Evolutionary conservation across 805 yeast genomes (phyloP).

Genomic region (Candida chilensis): DNA sequence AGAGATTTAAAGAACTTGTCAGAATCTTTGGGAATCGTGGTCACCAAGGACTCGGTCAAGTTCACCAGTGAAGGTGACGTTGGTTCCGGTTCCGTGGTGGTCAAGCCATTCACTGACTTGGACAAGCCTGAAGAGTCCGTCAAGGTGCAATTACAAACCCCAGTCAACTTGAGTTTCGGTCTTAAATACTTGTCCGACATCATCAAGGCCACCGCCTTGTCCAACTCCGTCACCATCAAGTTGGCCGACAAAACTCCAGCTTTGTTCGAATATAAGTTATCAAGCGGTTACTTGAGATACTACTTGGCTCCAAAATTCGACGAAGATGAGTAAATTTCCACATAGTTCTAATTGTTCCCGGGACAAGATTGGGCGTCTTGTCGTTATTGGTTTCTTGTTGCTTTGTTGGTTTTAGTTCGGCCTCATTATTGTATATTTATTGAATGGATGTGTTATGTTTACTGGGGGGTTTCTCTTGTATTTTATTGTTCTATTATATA

Average conservation of each 20-base stretch:
- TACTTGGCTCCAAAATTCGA: constrained; percentile 97
- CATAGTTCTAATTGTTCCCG: background rate
- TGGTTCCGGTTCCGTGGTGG: constrained; percentile 78
- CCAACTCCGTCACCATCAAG: constrained; percentile 71
- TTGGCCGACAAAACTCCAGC: constrained; percentile 92
- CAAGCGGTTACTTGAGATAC: constrained; percentile 89
- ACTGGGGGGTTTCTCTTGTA: too few relatives aligned
- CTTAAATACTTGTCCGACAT: constrained; percentile 86
- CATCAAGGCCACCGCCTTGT: constrained; percentile 79
- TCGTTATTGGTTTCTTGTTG: too few relatives aligned
- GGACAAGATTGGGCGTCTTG: too few relatives aligned
- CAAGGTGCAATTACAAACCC: constrained; percentile 70
- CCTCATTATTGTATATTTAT: background rate
- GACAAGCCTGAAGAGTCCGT: constrained; percentile 73
- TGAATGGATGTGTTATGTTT: too few relatives aligned
- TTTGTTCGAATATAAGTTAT: constrained; percentile 81
- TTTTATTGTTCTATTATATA: too few relatives aligned
- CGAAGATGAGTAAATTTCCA: constrained; percentile 56
- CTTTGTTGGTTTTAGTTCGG: too few relatives aligned
- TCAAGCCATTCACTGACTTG: constrained; percentile 77
- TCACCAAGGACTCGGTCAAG: constrained; percentile 87
- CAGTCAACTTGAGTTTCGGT: constrained; percentile 86
- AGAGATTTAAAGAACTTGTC: constrained; percentile 81
- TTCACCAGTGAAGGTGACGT: constrained; percentile 88
- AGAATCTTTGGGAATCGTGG: constrained; percentile 78